phyloP scores from a whole-genome alignment of 1,284 basidiomycete species.

The Sparassis latifolia region DNA sequence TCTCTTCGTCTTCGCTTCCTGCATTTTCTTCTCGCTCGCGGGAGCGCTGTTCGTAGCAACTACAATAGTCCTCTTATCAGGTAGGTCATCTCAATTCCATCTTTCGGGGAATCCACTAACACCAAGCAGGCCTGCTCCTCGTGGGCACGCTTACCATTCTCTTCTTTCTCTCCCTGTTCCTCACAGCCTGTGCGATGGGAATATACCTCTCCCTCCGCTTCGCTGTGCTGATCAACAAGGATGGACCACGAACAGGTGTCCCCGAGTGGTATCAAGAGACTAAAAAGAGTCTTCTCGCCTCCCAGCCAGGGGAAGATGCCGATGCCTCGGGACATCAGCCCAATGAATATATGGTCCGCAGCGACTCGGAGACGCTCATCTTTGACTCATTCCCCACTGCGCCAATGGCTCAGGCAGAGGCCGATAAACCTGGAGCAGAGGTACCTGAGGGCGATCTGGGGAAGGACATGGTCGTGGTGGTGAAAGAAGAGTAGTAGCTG shows the following conservation, averaged over 20 bases:
- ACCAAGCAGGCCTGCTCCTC: constrained; percentile 2
- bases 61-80: background rate
- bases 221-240: background rate
- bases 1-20: constrained; percentile 5
- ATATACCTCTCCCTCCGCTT: constrained; percentile 4
- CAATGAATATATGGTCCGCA: background rate
- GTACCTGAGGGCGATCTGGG: background rate
- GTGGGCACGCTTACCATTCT: constrained; percentile 2
- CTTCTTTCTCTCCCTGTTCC: constrained; percentile 2
- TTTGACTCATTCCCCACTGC: background rate
- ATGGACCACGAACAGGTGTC: constrained; percentile 2
- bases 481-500: background rate
- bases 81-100: background rate
- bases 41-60: constrained; percentile 2
- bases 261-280: constrained; percentile 3
- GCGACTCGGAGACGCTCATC: background rate
- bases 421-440: background rate
- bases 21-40: constrained; percentile 2
- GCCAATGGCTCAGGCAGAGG: background rate
- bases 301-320: background rate
- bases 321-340: background rate
- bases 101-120: background rate
- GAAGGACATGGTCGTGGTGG: background rate
- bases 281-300: constrained; percentile 1
- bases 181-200: constrained; percentile 3